Evolutionary conservation across 2,329 filamentous ascomycete genomes (phyloP), one percentile per base, ranked within the genome.

Genomic region (Fusarium neocosmosporiellum): DNA sequence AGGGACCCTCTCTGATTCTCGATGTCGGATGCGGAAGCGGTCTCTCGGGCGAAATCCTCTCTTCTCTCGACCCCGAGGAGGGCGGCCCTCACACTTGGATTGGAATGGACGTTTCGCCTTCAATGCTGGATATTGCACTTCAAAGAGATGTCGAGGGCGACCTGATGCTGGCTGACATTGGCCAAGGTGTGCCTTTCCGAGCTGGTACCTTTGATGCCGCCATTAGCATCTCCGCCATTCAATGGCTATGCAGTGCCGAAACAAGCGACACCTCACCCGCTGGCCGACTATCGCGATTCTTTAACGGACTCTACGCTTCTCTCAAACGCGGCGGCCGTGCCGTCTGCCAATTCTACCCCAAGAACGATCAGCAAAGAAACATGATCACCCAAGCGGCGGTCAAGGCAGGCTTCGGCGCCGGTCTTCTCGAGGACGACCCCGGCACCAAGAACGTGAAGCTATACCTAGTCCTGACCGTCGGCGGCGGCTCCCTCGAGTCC

Each of bases 161-260:
- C 80, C 84, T 99, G n/a, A 87, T 99, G 77, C 89, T 99, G 1
- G 94, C 95, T 5, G 96, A 99, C 79, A 97, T 98, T 59, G 96
- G 96, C 0, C 96, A 99, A 80, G 96, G 96, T 2, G 90, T 99
- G 0, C 96, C 96, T 0, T 99, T 99, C 81, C 91, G 96, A 18
- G 90, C 96, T 0, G 96, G 96, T 34, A 90, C 92, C 0, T 99
- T 99, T 80, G 96, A 99, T 81, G 96, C 96, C 0, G 96, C 96
- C 24, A 95, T 99, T 77, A 95, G 92, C 78, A 98, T 99, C 80
- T 94, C 91, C 75, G 96, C 96, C 1, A 93, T 99, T n/a, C 96
- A 99, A 83, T 99, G 96, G 96, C 87, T 99, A 33, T 99, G 96
- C 83, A 98, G 98, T 82, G 96, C 96, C 43, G 96, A 98, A 82